Percentiles rank a stretch among this genome's conserved stretches.
Conservation (phyloP, 352 stramenopile species). For the Phytophthora foliorum region DNA sequence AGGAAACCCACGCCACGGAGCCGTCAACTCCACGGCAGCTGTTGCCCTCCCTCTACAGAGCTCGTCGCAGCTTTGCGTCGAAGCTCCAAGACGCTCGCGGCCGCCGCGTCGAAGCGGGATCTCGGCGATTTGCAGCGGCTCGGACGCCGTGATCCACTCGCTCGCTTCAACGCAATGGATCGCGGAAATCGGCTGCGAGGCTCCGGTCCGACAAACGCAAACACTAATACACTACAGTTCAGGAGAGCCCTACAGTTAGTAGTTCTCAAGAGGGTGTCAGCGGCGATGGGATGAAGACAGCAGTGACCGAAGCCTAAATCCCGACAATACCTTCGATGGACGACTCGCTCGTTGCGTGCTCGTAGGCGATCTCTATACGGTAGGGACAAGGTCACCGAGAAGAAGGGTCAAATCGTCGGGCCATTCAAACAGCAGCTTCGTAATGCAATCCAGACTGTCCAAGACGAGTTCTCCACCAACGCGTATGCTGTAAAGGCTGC, state of each 20-base stretch:
- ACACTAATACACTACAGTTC: no score
- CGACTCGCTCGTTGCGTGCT: not conserved
- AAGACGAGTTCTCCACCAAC: no score
- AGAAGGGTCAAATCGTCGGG: no score
- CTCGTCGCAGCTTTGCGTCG: slow-evolving; percentile 18
- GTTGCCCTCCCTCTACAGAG: slow-evolving; percentile 7
- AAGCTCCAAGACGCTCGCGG: slow-evolving; percentile 1
- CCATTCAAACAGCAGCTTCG: no score
- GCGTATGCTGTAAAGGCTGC: no score
- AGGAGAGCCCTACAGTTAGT: no score
- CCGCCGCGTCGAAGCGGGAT: slow-evolving; percentile 7
- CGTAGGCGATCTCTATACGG: not conserved
- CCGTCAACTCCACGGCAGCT: not conserved
- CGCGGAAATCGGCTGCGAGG: slow-evolving; percentile 28
- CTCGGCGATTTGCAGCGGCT: slow-evolving; percentile 19
- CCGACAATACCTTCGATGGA: not conserved
- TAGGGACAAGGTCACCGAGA: no score
- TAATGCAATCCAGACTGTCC: no score
- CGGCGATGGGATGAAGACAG: no score
- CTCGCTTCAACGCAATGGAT: slow-evolving; percentile 31
- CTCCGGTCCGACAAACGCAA: not conserved
- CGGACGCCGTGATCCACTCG: slow-evolving; percentile 22
- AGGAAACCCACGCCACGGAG: not conserved
- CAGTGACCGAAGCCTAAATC: not conserved
- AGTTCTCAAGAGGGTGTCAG: no score